phyloP scores from a whole-genome alignment of 2,329 filamentous ascomycete genomes.

The Emergomyces orientalis region DNA sequence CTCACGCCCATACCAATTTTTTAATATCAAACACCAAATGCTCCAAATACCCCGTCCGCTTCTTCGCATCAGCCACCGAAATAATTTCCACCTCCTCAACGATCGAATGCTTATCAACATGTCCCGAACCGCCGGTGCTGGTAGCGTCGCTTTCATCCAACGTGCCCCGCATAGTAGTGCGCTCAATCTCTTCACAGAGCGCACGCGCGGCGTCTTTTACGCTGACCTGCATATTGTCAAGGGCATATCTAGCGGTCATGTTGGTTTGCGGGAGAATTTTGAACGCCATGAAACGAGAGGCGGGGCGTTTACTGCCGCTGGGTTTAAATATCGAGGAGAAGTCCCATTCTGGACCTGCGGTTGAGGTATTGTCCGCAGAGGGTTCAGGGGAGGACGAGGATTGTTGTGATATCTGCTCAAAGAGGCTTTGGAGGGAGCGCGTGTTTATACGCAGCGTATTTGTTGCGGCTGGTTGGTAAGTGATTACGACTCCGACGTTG shows the following conservation, averaged over 20 bases:
- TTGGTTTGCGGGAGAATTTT: slow-evolving; percentile 35
- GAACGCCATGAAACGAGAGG: slow-evolving; percentile 34
- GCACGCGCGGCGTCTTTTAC: slow-evolving; percentile 49
- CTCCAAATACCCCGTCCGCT: slow-evolving; percentile 76
- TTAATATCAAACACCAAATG: slow-evolving; percentile 83
- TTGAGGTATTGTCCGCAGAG: background rate
- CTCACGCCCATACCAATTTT: slow-evolving; percentile 75
- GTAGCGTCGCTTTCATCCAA: slow-evolving; percentile 28
- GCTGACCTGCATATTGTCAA: slow-evolving; percentile 24
- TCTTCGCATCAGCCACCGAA: slow-evolving; percentile 72
- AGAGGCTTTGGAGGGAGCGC: slow-evolving; percentile 55
- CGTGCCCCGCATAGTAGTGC: slow-evolving; percentile 46
- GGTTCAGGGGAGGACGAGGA: background rate
- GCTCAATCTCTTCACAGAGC: slow-evolving; percentile 68
- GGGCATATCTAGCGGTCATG: slow-evolving; percentile 17
- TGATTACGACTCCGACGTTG: slow-evolving; percentile 76
- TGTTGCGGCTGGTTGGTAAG: slow-evolving; percentile 61
- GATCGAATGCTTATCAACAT: slow-evolving; percentile 27
- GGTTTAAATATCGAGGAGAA: slow-evolving; percentile 34
- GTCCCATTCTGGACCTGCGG: slow-evolving; percentile 27
- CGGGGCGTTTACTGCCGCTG: slow-evolving; percentile 19
- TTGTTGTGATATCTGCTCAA: slow-evolving; percentile 38
- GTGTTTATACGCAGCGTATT: slow-evolving; percentile 78
- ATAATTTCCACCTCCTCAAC: slow-evolving; percentile 64
- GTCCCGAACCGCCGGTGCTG: slow-evolving; percentile 20